These are phyloP conservation scores for Fraxinus greggii DNA, from an alignment of 305 asterid genomes.

Conservation along the genomic window DNA sequence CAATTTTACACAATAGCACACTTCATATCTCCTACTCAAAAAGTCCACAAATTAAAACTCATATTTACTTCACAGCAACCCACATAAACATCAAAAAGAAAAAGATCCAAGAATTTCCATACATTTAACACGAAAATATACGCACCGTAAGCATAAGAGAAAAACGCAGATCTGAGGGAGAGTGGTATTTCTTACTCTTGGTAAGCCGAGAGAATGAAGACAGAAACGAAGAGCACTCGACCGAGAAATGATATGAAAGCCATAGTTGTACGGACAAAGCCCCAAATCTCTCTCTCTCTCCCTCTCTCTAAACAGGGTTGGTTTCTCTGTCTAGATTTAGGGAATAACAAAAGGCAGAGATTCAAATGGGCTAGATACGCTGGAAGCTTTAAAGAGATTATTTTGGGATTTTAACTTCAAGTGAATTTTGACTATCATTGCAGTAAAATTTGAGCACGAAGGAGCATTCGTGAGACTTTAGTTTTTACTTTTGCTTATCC, in stretches of 20 bases:
- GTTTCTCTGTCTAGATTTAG: slow-evolving; percentile 33
- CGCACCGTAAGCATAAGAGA: background rate
- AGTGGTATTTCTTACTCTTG: slow-evolving; percentile 60
- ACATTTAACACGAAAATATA: background rate
- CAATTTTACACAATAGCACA: slow-evolving; percentile 3
- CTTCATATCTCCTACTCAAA: background rate
- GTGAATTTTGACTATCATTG: background rate
- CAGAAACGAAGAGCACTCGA: slow-evolving; percentile 78
- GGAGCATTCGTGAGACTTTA: background rate
- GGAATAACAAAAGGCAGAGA: slow-evolving; percentile 33
- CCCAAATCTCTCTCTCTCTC: slow-evolving; percentile 15
- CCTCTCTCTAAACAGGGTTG: slow-evolving; percentile 29
- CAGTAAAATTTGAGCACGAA: background rate
- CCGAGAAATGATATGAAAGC: slow-evolving; percentile 70
- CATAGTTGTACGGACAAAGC: slow-evolving; percentile 41
- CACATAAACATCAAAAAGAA: background rate
- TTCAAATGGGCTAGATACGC: slow-evolving; percentile 30
- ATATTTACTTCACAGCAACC: slow-evolving; percentile 9
- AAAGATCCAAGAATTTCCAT: background rate
- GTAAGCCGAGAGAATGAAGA: slow-evolving; percentile 78
- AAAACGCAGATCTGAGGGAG: slow-evolving; percentile 46
- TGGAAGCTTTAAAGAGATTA: background rate
- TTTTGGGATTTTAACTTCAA: background rate
- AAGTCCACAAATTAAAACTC: slow-evolving; percentile 6
- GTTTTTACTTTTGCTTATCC: too few species aligned